Evolutionary conservation across 495 filamentous ascomycete genomes (phyloP).

Genomic region (Durotheca rogersii): DNA sequence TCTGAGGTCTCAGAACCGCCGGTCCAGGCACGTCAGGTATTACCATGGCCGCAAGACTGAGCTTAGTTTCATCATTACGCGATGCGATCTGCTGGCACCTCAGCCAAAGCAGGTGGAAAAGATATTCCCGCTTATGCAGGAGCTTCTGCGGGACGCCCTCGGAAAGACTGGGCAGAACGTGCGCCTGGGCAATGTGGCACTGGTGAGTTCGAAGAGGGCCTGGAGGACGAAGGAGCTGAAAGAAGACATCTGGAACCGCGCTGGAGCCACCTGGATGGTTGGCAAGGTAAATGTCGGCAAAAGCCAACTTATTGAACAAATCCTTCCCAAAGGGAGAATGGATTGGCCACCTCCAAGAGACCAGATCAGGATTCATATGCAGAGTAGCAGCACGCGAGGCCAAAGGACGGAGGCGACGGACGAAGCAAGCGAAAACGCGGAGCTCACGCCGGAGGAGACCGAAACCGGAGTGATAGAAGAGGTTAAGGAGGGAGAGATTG

Average conservation of each 20-base stretch:
- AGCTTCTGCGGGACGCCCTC: constrained; percentile 71
- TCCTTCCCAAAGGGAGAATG: constrained; percentile 79
- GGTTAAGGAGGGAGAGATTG: constrained; percentile 25
- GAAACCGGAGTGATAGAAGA: constrained; percentile 29
- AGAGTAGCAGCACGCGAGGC: constrained; percentile 16
- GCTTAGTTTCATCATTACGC: constrained; percentile 85
- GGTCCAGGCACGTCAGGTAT: constrained; percentile 64
- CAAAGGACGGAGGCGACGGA: constrained; percentile 20
- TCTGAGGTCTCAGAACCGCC: constrained; percentile 73
- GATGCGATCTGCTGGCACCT: constrained; percentile 82
- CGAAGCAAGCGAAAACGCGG: constrained; percentile 19
- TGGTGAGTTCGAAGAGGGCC: constrained; percentile 75
- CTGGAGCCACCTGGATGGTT: constrained; percentile 92
- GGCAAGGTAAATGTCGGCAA: constrained; percentile 98
- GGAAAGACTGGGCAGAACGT: constrained; percentile 59
- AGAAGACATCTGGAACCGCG: constrained; percentile 75
- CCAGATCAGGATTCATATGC: constrained; percentile 37
- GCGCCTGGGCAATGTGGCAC: constrained; percentile 78
- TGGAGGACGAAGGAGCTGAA: constrained; percentile 91
- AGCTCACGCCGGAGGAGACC: constrained; percentile 23
- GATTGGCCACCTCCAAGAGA: constrained; percentile 38
- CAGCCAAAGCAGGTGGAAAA: constrained; percentile 76
- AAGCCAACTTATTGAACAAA: constrained; percentile 79
- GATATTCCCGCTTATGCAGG: constrained; percentile 77
- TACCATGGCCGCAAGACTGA: constrained; percentile 61